These are phyloP conservation scores for Vishniacozyma victoriae DNA, from an alignment of 768 basidiomycete genomes.

Conservation along the genomic window DNA sequence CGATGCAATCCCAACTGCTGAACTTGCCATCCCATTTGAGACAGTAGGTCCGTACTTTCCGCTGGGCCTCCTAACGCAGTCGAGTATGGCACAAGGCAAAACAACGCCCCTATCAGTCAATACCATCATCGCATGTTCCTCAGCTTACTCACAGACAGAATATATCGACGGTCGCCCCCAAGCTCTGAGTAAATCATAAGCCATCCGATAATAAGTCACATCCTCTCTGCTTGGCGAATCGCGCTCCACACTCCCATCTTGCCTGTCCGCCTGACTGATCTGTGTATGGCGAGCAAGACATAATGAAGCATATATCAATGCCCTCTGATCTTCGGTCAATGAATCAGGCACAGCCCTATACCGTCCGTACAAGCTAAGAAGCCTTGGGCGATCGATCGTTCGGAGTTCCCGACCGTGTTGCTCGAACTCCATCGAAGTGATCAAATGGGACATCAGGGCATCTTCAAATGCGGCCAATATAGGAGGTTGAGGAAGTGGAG, in stretches of 20 bases:
- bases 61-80: neutral
- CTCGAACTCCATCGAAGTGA: neutral
- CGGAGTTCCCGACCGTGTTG: too few relatives aligned
- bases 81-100: neutral
- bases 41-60: neutral
- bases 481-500: neutral
- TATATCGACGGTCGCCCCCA: neutral
- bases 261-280: too few relatives aligned
- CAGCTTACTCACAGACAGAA: neutral
- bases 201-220: neutral
- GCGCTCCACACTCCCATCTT: neutral
- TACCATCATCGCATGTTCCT: neutral
- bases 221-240: neutral
- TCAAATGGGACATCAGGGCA: neutral
- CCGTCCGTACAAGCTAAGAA: neutral
- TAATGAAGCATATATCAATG: constrained; percentile 1
- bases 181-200: neutral
- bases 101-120: neutral
- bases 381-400: neutral
- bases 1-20: neutral
- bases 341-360: neutral
- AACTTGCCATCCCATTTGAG: constrained; percentile 3
- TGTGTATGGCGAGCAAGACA: neutral
- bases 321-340: neutral
- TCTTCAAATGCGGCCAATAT: neutral